Conservation (phyloP, 768 basidiomycete genomes). For the Paxillus rubicundulus region DNA sequence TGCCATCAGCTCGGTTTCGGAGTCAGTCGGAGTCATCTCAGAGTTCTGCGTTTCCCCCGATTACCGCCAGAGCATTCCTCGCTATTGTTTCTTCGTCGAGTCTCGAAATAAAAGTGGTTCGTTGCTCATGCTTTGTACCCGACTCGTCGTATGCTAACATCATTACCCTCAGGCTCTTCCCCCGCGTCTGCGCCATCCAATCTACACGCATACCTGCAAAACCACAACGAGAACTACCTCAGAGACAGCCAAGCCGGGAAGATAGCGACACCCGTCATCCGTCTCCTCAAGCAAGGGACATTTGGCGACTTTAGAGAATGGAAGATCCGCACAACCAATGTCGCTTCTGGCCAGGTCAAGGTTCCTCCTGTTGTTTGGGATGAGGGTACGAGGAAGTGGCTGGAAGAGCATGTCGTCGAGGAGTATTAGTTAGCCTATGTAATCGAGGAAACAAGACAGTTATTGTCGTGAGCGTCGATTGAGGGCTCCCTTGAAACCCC, state of each 20-base stretch:
- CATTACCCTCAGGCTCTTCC: background rate
- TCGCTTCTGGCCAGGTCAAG: slow-evolving; percentile 20
- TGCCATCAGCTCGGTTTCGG: slow-evolving; percentile 12
- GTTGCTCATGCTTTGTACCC: background rate
- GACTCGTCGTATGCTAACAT: background rate
- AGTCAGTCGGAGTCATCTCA: slow-evolving; percentile 18
- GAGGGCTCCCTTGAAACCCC: too few relatives aligned
- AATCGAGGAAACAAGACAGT: background rate
- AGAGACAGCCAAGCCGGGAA: slow-evolving; percentile 9
- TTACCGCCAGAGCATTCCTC: slow-evolving; percentile 12
- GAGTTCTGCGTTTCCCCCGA: slow-evolving; percentile 22
- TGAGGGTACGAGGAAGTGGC: slow-evolving; percentile 13
- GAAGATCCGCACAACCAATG: slow-evolving; percentile 15
- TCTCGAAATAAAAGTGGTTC: slow-evolving; percentile 6
- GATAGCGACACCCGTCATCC: slow-evolving; percentile 10
- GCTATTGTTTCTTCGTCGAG: slow-evolving; percentile 23
- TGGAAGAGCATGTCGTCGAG: slow-evolving; percentile 11
- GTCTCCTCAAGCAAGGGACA: slow-evolving; percentile 17
- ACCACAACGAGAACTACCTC: slow-evolving; percentile 16
- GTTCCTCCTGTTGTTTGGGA: slow-evolving; percentile 17
- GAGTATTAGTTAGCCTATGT: slow-evolving; percentile 6
- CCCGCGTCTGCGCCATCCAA: slow-evolving; percentile 2
- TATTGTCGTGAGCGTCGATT: background rate
- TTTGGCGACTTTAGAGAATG: slow-evolving; percentile 21
- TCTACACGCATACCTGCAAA: slow-evolving; percentile 7